These are phyloP conservation scores for Quaeritorhiza haematococci DNA, from an alignment of 371 early-diverging fungal genomes.

Conservation along the genomic window DNA sequence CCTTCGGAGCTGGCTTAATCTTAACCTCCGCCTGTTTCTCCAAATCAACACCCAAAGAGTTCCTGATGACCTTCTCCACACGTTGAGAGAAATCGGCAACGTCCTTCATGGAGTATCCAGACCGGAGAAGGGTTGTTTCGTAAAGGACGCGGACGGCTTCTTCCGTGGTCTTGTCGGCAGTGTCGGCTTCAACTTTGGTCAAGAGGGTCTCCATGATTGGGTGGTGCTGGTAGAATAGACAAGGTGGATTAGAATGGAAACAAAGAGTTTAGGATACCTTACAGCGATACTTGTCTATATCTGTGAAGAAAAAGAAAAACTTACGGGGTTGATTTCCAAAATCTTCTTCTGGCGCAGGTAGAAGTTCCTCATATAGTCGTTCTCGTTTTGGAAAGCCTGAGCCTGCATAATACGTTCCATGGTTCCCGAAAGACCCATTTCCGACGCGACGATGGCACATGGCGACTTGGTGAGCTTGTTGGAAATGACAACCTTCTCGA, in stretches of 20 bases:
- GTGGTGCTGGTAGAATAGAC: constrained; percentile 19
- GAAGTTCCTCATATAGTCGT: constrained; percentile 53
- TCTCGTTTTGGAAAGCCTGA: constrained; percentile 56
- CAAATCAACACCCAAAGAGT: constrained; percentile 53
- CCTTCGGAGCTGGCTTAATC: constrained; percentile 33
- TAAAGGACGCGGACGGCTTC: constrained; percentile 62
- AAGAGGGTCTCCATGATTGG: constrained; percentile 26
- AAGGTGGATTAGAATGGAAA: neutral
- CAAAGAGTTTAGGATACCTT: neutral
- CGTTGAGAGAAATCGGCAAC: constrained; percentile 57
- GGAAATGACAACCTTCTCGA: constrained; percentile 73
- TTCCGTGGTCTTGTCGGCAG: constrained; percentile 38
- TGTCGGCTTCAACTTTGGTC: constrained; percentile 26
- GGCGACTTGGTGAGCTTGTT: constrained; percentile 72
- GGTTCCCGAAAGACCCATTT: constrained; percentile 72
- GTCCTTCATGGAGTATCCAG: constrained; percentile 67
- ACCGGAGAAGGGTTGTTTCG: constrained; percentile 71
- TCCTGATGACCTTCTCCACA: constrained; percentile 66
- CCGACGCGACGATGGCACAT: constrained; percentile 65
- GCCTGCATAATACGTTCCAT: constrained; percentile 81
- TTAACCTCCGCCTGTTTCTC: constrained; percentile 42
- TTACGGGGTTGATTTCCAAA: constrained; percentile 78
- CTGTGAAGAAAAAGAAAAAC: neutral
- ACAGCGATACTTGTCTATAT: neutral
- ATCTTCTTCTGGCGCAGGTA: constrained; percentile 66